Base-by-base conservation (phyloP, 1,284 basidiomycete genomes). In the Mycosarcoma maydis region DNA sequence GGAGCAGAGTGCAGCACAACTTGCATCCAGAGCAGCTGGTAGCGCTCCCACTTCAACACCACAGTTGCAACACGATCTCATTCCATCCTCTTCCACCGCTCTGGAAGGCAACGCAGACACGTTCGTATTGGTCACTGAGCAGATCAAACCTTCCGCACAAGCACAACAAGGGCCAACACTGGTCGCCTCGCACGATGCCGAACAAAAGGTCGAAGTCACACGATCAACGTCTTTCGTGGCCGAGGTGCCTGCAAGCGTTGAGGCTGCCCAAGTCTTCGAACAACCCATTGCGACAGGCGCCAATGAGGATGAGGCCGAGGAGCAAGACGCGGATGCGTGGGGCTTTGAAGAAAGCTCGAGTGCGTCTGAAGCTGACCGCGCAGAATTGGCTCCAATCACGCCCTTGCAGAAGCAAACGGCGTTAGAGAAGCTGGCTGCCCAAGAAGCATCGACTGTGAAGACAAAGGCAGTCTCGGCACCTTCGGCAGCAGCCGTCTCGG, bases 341-440 rank as follows among this genome's bases (percentile, higher is more conserved):
- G 66, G n/a, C 6, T 69, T 69, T 16, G 62, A 66, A 17, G 62
- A 66, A 6, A 40, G 43, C 20, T 65, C 61, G 9, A 58, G 51
- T 22, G 41, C 61, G 29, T 58, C 61, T 5, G 61, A 65, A 24
- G 42, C 45, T 3, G 61, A 58, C 26, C 41, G 42, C 36, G 46
- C 36, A 24, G 61, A 65, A 16, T 26, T 47, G 7, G 38, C 55
- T 32, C 16, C 37, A 14, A 41, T 37, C 27, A 26, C 55, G 14
- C 30, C 41, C 39, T 13, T 54, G 36, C 33, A 29, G 3, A 10
- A 36, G 33, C 34, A 17, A 22, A 26, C 36, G 17, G 36, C 27
- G 6, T 30, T 29, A 4, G 50, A 30, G 2, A 26, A 36, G 41
- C 9, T 42, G 17, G 17, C 16, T 24, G 34, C 14, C 1, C 3